Evolutionary conservation across 73 alveolate genomes (phyloP), one percentile per base, ranked within the genome.

Genomic region (Paramecium biaurelia): DNA sequence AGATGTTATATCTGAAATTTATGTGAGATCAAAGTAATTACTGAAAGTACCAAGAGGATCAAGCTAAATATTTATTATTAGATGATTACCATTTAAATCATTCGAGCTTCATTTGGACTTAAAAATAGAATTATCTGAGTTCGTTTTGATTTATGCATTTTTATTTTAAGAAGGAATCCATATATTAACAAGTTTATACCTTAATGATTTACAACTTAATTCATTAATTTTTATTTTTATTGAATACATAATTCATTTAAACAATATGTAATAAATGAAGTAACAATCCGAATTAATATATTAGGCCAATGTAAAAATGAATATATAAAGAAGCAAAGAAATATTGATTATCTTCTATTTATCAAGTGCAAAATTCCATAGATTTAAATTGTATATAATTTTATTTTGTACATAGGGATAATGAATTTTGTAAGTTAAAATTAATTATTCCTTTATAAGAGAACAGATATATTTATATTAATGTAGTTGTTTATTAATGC

Each of bases 171-270:
- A 2, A 63, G 24, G 0, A 30, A 12, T 6, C 84, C 84, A 26
- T 63, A 63, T 4, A 24, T 49, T 11, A 57, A 92, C 24, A 34
- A 37, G 5, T 79, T 43, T 8, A 92, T 28, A 11, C 95, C 95
- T 32, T 94, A 86, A 67, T 92, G 95, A 28, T 59, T 58, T 10
- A 9, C 30, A 18, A 53, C 30, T 53, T 53, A 53, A 53, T 53
- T 53, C 68, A 53, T 53, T 4, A 0, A 53, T 53, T n/a, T 53
- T 53, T 4, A 4, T 53, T 53, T 53, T 18, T 2, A n/a, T 5
- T 45, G 58, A 45, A 45, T 45, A 32, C 4, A 32, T 32, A 0
- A 32, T 32, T 32, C 37, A n/a, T n/a, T n/a, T n/a, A n/a, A n/a
- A n/a, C n/a, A n/a, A n/a, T n/a, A n/a, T n/a, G n/a, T n/a, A n/a